Evolutionary conservation across 352 stramenopile genomes (phyloP).

Genomic region (Phytophthora cajani): DNA sequence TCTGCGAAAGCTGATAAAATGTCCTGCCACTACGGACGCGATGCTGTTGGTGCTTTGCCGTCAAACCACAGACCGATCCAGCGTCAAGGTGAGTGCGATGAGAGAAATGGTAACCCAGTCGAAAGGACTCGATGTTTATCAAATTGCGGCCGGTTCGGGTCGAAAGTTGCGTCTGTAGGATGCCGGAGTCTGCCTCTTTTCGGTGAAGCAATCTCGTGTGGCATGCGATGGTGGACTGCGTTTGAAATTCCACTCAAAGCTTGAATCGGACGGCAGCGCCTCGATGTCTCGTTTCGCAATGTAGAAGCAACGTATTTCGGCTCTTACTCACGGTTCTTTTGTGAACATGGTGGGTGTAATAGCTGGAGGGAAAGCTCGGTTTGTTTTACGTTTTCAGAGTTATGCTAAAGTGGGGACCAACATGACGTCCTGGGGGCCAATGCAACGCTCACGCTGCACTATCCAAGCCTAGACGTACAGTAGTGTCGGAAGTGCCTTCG

Average conservation of each 20-base stretch:
- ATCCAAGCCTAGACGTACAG: conserved; percentile 14
- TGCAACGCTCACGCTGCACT: conserved; percentile 22
- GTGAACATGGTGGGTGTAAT: not conserved
- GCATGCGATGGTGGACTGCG: not conserved
- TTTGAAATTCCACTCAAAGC: not conserved
- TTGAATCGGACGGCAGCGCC: conserved; percentile 17
- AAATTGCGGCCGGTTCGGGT: not conserved
- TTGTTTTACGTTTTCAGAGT: not conserved
- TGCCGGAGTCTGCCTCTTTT: conserved; percentile 12
- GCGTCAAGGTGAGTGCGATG: not conserved
- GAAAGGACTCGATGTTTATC: not conserved
- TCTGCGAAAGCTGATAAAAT: not conserved
- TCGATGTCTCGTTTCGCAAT: conserved; percentile 14
- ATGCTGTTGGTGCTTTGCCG: conserved; percentile 1
- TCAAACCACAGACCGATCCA: not conserved
- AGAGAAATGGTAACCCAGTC: not conserved
- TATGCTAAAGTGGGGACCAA: not conserved
- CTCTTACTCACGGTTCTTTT: conserved; percentile 4
- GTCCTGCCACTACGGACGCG: not conserved
- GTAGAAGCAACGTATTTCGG: conserved; percentile 14
- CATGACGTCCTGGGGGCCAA: too few relatives aligned
- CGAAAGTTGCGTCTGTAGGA: not conserved
- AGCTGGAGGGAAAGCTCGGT: not conserved
- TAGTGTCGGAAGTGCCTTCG: too few relatives aligned
- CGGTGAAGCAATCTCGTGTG: conserved; percentile 1